Conservation (phyloP, 2,329 filamentous ascomycete species). For the Zopfia rhizophila region DNA sequence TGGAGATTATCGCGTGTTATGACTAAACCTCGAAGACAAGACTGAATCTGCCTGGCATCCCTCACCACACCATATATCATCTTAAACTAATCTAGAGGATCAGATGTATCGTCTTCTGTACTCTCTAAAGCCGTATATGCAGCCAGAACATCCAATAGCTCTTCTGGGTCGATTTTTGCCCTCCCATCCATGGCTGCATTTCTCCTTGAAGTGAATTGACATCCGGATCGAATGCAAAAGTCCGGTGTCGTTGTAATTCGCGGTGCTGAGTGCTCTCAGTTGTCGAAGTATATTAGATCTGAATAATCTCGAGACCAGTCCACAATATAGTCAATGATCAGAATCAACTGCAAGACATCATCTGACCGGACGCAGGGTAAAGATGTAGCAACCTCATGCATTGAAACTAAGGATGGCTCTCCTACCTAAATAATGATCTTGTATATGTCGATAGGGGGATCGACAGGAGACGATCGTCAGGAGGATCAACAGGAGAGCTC, state of each 20-base stretch:
- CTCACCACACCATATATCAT: conserved; percentile 10
- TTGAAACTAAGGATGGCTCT: too few species aligned
- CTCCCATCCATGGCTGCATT: conserved; percentile 14
- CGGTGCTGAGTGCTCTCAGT: conserved; percentile 17
- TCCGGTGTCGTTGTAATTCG: not conserved
- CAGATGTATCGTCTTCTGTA: not conserved
- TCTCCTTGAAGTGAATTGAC: conserved; percentile 16
- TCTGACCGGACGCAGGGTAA: too few species aligned
- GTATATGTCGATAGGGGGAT: too few species aligned
- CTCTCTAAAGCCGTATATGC: conserved; percentile 1
- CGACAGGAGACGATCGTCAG: too few species aligned
- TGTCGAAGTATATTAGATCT: conserved; percentile 28
- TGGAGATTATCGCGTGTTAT: conserved; percentile 16
- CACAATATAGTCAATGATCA: conserved; percentile 35
- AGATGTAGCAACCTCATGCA: too few species aligned
- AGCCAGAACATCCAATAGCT: not conserved
- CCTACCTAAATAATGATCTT: too few species aligned
- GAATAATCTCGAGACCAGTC: conserved; percentile 32
- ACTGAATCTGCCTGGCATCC: conserved; percentile 11
- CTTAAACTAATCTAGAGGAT: conserved; percentile 3
- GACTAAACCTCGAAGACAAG: conserved; percentile 14
- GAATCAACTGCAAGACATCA: conserved; percentile 30
- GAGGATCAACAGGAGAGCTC: too few species aligned
- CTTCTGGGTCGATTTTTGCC: conserved; percentile 4
- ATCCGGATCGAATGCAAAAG: conserved; percentile 14